These are phyloP conservation scores for Cladosporium cucumerinum DNA, from an alignment of 2,329 filamentous ascomycete genomes.

Conservation along the genomic window DNA sequence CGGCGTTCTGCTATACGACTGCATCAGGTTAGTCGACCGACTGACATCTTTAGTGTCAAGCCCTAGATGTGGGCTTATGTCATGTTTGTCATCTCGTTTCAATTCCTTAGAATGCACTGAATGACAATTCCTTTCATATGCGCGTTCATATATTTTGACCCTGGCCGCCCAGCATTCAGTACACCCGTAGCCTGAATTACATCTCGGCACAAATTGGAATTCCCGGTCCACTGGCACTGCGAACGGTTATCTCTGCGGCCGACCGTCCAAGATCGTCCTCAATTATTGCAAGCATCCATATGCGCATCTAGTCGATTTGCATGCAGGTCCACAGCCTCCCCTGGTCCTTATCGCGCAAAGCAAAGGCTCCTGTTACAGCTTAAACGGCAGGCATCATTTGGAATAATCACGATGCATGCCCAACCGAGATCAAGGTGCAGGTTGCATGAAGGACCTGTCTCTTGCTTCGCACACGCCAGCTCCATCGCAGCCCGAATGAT, in stretches of 20 bases:
- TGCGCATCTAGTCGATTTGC: not conserved
- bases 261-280: not conserved
- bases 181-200: not conserved
- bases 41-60: not conserved
- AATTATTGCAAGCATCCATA: not conserved
- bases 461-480: not conserved
- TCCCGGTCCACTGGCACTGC: not conserved
- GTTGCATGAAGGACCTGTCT: not conserved
- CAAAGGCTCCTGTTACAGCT: not conserved
- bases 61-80: not conserved
- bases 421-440: not conserved
- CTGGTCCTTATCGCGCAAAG: not conserved
- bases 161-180: not conserved
- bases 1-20: constrained; percentile 1
- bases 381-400: not conserved
- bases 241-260: not conserved
- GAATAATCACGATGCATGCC: not conserved
- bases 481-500: not conserved
- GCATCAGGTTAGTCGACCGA: not conserved
- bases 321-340: not conserved
- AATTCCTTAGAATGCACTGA: not conserved
- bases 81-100: not conserved
- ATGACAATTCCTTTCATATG: not conserved
- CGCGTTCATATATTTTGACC: not conserved
- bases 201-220: not conserved